These are phyloP conservation scores for Hypoxylon lienhwacheense DNA, from an alignment of 495 filamentous ascomycete genomes.

Conservation along the genomic window DNA sequence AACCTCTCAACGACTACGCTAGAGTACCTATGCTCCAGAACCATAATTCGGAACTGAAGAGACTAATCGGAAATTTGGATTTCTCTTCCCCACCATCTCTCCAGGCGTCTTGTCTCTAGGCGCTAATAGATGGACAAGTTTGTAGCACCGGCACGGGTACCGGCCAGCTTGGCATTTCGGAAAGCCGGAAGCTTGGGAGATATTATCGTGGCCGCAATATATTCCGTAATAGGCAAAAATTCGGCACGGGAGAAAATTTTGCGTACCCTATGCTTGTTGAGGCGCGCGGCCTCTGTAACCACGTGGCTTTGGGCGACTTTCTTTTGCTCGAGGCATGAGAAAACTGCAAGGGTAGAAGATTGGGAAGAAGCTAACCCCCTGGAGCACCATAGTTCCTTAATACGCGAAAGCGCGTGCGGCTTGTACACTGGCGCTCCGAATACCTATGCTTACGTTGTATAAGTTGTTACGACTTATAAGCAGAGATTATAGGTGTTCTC, in stretches of 20 bases:
- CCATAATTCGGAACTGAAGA: slow-evolving; percentile 74
- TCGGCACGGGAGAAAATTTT: slow-evolving; percentile 52
- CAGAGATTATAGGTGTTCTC: slow-evolving; percentile 51
- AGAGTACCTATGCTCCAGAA: slow-evolving; percentile 61
- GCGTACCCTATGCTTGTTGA: slow-evolving; percentile 56
- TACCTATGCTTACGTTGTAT: slow-evolving; percentile 64
- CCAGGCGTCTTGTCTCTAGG: slow-evolving; percentile 45
- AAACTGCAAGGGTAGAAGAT: slow-evolving; percentile 65
- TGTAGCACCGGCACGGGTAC: slow-evolving; percentile 28
- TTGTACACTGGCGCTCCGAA: slow-evolving; percentile 62
- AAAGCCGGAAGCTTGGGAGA: slow-evolving; percentile 62
- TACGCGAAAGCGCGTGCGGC: slow-evolving; percentile 45
- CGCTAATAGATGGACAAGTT: slow-evolving; percentile 50
- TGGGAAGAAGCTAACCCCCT: slow-evolving; percentile 62
- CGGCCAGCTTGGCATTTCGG: slow-evolving; percentile 51
- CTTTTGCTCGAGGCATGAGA: slow-evolving; percentile 26
- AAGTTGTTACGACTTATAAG: slow-evolving; percentile 63
- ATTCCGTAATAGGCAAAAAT: slow-evolving; percentile 44
- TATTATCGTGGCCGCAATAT: slow-evolving; percentile 54
- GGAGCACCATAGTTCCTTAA: slow-evolving; percentile 47
- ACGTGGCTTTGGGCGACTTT: slow-evolving; percentile 52
- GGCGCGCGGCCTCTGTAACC: slow-evolving; percentile 55
- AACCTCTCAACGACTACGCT: slow-evolving; percentile 64
- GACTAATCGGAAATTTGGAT: slow-evolving; percentile 61
- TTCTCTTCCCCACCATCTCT: slow-evolving; percentile 23